Conservation (phyloP, 2,329 filamentous ascomycete species). For the Monosporascus sp. region DNA sequence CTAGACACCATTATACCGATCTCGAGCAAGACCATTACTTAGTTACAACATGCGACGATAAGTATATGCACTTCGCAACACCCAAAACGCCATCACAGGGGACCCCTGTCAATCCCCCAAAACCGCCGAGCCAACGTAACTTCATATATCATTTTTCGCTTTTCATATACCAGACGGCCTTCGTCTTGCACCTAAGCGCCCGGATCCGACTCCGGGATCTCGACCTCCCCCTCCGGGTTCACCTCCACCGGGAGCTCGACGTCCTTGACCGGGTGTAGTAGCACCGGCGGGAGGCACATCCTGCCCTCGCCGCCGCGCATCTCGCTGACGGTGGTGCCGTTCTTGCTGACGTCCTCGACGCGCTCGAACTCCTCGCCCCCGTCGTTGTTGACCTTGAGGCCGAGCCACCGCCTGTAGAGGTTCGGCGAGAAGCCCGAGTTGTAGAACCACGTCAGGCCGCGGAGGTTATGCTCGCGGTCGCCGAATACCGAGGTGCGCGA, state of each 20-base stretch:
- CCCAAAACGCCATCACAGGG: no score
- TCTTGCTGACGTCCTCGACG: constrained; percentile 46
- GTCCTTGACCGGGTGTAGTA: constrained; percentile 83
- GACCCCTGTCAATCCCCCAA: no score
- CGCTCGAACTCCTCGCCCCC: constrained; percentile 73
- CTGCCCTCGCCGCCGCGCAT: constrained; percentile 70
- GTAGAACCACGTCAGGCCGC: constrained; percentile 88
- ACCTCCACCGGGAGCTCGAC: constrained; percentile 62
- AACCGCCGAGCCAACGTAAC: no score
- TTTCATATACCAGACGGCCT: no score
- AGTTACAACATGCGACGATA: no score
- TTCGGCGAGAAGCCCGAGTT: constrained; percentile 76
- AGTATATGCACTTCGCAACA: no score
- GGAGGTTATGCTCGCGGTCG: constrained; percentile 83
- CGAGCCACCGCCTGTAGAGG: constrained; percentile 81
- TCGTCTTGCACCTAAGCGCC: constrained; percentile 24
- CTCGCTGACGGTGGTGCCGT: constrained; percentile 41
- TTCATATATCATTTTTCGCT: no score
- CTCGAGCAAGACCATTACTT: no score
- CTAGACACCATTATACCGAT: no score
- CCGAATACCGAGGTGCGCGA: constrained; percentile 69
- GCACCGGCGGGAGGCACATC: constrained; percentile 87
- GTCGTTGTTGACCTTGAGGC: constrained; percentile 72
- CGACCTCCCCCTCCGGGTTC: constrained; percentile 41
- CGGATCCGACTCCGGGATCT: constrained; percentile 46